These are phyloP conservation scores for Beauveria rudraprayagi DNA, from an alignment of 2,329 filamentous ascomycete genomes.

Conservation along the genomic window DNA sequence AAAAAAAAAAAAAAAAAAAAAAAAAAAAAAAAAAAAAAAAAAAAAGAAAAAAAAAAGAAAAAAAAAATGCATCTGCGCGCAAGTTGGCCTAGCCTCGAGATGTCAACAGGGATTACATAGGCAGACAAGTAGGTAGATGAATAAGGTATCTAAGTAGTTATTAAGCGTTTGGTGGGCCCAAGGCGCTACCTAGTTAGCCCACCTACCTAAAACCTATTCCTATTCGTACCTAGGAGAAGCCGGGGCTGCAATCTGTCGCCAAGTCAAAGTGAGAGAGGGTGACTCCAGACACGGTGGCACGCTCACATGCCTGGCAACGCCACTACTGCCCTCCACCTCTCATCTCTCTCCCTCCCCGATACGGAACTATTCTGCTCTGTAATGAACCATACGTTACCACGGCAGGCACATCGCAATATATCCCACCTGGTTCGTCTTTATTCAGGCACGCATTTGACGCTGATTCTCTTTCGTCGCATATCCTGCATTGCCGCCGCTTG, in stretches of 20 bases:
- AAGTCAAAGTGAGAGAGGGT: too few relatives aligned
- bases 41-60: too few relatives aligned
- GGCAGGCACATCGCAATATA: neutral
- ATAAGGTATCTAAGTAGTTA: too few relatives aligned
- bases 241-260: too few relatives aligned
- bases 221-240: too few relatives aligned
- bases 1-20: too few relatives aligned
- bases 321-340: neutral
- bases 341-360: neutral
- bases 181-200: too few relatives aligned
- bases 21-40: too few relatives aligned
- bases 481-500: neutral
- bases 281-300: conserved; percentile 9
- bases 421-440: neutral
- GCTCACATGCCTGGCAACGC: neutral
- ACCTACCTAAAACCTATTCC: too few relatives aligned
- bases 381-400: neutral
- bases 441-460: neutral
- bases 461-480: neutral
- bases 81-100: too few relatives aligned
- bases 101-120: neutral
- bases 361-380: neutral
- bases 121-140: neutral
- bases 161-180: too few relatives aligned
- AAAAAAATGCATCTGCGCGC: too few relatives aligned